Base-by-base conservation (phyloP, 2,329 filamentous ascomycete genomes). In the Corinectria fuckeliana region DNA sequence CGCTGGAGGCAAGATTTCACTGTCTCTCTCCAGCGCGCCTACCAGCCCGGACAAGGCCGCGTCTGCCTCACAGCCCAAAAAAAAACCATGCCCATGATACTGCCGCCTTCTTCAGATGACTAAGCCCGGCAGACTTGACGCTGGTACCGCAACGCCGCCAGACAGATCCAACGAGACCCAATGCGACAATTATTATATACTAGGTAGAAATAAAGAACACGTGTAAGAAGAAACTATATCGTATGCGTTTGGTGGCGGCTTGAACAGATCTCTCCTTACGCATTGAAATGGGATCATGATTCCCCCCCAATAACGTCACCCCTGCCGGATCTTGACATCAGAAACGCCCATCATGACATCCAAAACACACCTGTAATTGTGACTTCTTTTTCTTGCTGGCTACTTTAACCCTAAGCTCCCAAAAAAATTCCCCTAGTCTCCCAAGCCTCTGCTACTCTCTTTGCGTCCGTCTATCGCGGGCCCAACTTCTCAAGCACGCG, bases 401-500 rank as follows among this genome's bases (percentile, higher is more conserved):
- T 68, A 68, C 61, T 50, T n/a, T 58, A 52, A 56, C 21, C 56
- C 62, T 66, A 58, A 64, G 48, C 60, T 66, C 55, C n/a, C n/a
- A n/a, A 59, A 64, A 69, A 63, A 60, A 45, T 48, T 54, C 32
- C 52, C 48, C 50, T 50, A 44, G 56, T 47, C 45, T 21, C 45
- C 51, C 30, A 26, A 38, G 36, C 44, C 25, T 42, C 44, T 45
- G 50, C 38, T 50, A 21, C 20, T 34, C 20, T 26, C 25, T 20
- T 45, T n/a, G n/a, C n/a, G n/a, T n/a, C n/a, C 28, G 54, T 69
- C 74, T 84, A 95, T 86, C 94, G 89, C 50, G 93, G 92, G 13
- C 95, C 95, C 71, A 99, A 82, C 84, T 98, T 99, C 81, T 96
- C 92, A 74, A 99, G 79, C 61, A 91, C 89, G 58, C 90, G 85